phyloP scores from a whole-genome alignment of 2,329 filamentous ascomycete genomes.

The Zarea fungicola region DNA sequence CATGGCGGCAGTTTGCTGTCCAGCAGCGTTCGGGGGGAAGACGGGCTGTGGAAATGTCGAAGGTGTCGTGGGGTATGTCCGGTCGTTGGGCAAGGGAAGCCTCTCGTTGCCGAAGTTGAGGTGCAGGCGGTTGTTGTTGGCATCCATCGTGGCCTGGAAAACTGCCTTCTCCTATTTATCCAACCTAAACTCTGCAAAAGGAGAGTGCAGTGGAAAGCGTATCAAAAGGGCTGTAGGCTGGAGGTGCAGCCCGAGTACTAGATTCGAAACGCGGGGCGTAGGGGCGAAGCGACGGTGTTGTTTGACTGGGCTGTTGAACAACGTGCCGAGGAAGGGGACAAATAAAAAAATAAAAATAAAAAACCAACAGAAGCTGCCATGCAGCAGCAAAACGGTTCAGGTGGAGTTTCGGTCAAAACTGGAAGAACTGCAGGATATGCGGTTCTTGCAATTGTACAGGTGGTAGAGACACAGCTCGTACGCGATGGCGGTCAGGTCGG shows the following conservation, averaged over 20 bases:
- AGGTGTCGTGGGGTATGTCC: constrained; percentile 79
- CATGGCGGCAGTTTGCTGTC: constrained; percentile 25
- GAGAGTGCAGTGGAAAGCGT: constrained; percentile 1
- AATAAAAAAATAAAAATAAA: neutral
- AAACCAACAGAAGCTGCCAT: neutral
- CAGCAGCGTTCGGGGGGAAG: constrained; percentile 34
- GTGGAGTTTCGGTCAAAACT: neutral
- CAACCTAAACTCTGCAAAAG: neutral
- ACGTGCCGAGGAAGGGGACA: neutral
- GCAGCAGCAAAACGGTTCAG: neutral
- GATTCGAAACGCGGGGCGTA: constrained; percentile 13
- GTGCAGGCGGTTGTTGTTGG: constrained; percentile 57
- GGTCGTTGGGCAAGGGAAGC: constrained; percentile 54
- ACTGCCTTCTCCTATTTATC: neutral
- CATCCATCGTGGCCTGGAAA: constrained; percentile 39
- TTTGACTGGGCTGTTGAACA: neutral
- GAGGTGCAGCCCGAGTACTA: constrained; percentile 3
- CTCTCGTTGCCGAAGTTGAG: constrained; percentile 65
- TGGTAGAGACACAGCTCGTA: neutral
- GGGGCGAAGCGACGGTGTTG: neutral
- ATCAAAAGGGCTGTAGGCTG: constrained; percentile 13
- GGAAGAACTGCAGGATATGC: neutral
- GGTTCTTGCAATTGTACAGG: neutral
- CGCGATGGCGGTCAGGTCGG: constrained; percentile 14
- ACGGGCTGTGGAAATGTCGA: constrained; percentile 96